Conservation (phyloP, 768 basidiomycete species). For the Lactifluus hygrophoroides region DNA sequence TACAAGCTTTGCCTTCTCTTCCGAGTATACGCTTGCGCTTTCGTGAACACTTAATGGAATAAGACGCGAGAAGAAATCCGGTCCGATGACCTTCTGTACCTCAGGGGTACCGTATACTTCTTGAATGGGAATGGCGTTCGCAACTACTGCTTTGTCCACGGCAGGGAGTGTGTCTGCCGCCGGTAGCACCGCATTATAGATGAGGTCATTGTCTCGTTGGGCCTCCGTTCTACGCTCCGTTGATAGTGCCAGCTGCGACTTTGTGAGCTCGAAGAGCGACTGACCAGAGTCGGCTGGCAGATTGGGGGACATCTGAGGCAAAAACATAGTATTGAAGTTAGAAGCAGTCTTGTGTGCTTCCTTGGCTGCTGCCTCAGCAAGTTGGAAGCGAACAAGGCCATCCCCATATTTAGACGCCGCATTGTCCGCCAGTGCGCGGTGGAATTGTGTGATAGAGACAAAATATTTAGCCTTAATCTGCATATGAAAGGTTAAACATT, state of each 20-base stretch:
- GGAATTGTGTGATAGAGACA: conserved; percentile 76
- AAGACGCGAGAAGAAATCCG: conserved; percentile 79
- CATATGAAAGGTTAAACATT: not conserved
- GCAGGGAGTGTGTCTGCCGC: conserved; percentile 65
- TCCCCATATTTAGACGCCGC: conserved; percentile 78
- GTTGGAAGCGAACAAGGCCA: conserved; percentile 65
- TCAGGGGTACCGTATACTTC: conserved; percentile 88
- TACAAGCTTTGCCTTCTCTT: conserved; percentile 95
- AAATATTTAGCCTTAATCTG: conserved; percentile 93
- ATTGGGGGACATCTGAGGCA: conserved; percentile 64
- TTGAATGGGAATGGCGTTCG: conserved; percentile 84
- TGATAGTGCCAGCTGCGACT: conserved; percentile 70
- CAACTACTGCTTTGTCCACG: conserved; percentile 78
- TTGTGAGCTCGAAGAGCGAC: conserved; percentile 74
- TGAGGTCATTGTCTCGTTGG: conserved; percentile 88
- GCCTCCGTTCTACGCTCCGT: conserved; percentile 69
- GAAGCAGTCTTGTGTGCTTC: conserved; percentile 67
- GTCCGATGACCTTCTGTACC: conserved; percentile 90
- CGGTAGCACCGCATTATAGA: conserved; percentile 89
- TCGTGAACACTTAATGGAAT: conserved; percentile 94
- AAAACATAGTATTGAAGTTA: conserved; percentile 63
- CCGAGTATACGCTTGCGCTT: conserved; percentile 92
- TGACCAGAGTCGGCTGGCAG: conserved; percentile 81
- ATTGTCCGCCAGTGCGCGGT: conserved; percentile 73
- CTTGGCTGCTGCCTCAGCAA: conserved; percentile 74